Base-by-base conservation (phyloP, 73 alveolate genomes). In the Paramecium tetraurelia region DNA sequence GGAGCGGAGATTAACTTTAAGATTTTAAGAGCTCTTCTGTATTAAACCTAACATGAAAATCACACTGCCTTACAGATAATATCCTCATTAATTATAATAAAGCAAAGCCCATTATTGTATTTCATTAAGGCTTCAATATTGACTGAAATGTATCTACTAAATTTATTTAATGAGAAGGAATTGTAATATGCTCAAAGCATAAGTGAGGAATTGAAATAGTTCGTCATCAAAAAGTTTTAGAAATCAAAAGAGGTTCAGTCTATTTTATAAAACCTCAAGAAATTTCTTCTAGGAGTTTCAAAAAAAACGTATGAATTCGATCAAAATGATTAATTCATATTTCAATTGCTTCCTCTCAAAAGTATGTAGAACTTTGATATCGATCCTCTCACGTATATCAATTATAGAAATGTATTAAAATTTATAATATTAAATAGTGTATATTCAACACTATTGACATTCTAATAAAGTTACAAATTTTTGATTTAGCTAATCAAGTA, bases 91-190 rank as follows among this genome's bases (percentile, higher is more conserved):
- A 14, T 48, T 20, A 80, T 44, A 22, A 48, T 44, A 18, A 44
- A 80, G 20, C 9, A 63, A 33, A 63, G 84, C 11, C 75, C 90
- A 8, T 80, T 80, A 48, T 35, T 80, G 4, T 80, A 80, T 80
- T 21, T 80, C 3, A 24, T 48, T 31, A 80, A 80, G 14, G 90
- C 90, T 18, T 33, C 90, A 31, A 43, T 80, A 10, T 35, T 80
- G 2, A 22, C 70, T 8, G 90, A 80, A 44, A 41, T 80, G 8
- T 80, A 80, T 48, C 29, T 80, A 44, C 31, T 22, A 20, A 80
- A 80, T 80, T 46, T 80, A 80, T 14, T 20, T 12, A 80, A 80
- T 80, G 90, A 80, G n/a, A 80, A 80, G 10, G 90, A 80, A 80
- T 46, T 44, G 5, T 43, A 80, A 27, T 22, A 40, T 43, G n/a